Conservation (phyloP, 2,329 filamentous ascomycete species). For the Ophiostoma fasciatum region DNA sequence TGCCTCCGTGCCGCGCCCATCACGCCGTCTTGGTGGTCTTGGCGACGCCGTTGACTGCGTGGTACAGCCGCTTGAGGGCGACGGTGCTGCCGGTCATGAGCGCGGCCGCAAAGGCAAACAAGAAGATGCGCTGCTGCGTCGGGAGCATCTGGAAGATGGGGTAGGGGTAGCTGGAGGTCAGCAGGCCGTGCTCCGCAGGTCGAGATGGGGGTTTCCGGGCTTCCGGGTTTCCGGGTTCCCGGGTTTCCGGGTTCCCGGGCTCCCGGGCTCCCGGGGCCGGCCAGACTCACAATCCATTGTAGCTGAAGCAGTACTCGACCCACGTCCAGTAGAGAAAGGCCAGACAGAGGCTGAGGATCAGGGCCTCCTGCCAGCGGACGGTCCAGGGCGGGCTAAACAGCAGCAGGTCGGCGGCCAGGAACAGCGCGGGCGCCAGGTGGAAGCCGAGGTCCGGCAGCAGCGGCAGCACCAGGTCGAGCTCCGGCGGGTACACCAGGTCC, state of each 20-base stretch:
- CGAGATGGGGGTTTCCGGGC: too few species aligned
- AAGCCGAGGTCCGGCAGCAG: conserved; percentile 44
- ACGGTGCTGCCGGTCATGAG: conserved; percentile 59
- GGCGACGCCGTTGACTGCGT: conserved; percentile 45
- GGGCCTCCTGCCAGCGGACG: conserved; percentile 41
- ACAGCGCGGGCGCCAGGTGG: conserved; percentile 49
- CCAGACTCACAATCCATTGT: conserved; percentile 48
- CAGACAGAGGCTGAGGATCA: conserved; percentile 40
- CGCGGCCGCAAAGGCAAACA: conserved; percentile 56
- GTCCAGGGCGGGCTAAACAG: conserved; percentile 62
- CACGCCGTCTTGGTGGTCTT: conserved; percentile 21
- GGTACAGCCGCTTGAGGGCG: conserved; percentile 55
- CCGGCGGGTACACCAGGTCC: conserved; percentile 35
- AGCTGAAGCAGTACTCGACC: conserved; percentile 56
- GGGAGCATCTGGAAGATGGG: conserved; percentile 61
- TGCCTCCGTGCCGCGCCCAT: too few species aligned
- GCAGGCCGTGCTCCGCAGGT: too few species aligned
- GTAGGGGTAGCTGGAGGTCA: conserved; percentile 56
- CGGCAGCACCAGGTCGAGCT: conserved; percentile 40
- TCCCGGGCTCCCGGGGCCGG: too few species aligned
- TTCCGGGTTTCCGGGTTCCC: too few species aligned
- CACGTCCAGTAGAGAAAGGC: conserved; percentile 62
- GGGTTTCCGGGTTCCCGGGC: too few species aligned
- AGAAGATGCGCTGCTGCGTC: conserved; percentile 46
- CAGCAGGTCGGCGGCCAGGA: conserved; percentile 49